Percentiles rank a stretch among this genome's conserved stretches.
phyloP scores from a whole-genome alignment of 2,329 filamentous ascomycete species.

The Aspergillus jensenii region DNA sequence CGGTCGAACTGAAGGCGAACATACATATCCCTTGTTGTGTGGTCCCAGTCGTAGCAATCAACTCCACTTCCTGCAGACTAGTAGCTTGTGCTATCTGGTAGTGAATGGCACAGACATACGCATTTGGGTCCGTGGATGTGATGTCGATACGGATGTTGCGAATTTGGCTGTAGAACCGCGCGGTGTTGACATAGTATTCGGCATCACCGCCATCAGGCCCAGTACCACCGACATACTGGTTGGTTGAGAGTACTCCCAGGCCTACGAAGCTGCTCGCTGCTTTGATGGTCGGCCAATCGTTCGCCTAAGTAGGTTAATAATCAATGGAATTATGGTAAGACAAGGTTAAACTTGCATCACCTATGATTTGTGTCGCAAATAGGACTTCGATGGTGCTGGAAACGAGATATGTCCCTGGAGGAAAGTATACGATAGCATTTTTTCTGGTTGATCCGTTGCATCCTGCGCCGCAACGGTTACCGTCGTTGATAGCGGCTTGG shows the following conservation, averaged over 20 bases:
- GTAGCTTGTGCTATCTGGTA: slow-evolving; percentile 75
- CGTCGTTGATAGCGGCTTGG: slow-evolving; percentile 40
- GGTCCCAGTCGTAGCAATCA: slow-evolving; percentile 5
- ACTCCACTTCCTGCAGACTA: slow-evolving; percentile 59
- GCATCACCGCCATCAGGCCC: slow-evolving; percentile 10
- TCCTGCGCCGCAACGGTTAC: slow-evolving; percentile 16
- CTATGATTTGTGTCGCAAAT: slow-evolving; percentile 20
- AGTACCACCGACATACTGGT: slow-evolving; percentile 62
- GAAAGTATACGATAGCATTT: slow-evolving; percentile 48
- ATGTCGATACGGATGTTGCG: slow-evolving; percentile 74
- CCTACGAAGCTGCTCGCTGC: slow-evolving; percentile 67
- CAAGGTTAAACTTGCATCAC: slow-evolving; percentile 2
- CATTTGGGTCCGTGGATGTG: slow-evolving; percentile 39
- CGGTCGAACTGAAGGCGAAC: background rate
- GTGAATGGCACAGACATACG: slow-evolving; percentile 62
- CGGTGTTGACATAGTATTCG: slow-evolving; percentile 71
- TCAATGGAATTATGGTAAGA: too few relatives aligned
- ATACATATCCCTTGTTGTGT: slow-evolving; percentile 6
- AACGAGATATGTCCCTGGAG: slow-evolving; percentile 19
- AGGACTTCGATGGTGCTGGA: slow-evolving; percentile 16
- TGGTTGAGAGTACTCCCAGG: slow-evolving; percentile 77
- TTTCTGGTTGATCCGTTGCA: slow-evolving; percentile 21
- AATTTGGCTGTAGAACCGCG: slow-evolving; percentile 49
- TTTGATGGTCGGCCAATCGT: slow-evolving; percentile 25
- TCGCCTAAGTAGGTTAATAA: background rate